phyloP scores from a whole-genome alignment of 164 flowering plant species.

The Aristolochia fimbriata region DNA sequence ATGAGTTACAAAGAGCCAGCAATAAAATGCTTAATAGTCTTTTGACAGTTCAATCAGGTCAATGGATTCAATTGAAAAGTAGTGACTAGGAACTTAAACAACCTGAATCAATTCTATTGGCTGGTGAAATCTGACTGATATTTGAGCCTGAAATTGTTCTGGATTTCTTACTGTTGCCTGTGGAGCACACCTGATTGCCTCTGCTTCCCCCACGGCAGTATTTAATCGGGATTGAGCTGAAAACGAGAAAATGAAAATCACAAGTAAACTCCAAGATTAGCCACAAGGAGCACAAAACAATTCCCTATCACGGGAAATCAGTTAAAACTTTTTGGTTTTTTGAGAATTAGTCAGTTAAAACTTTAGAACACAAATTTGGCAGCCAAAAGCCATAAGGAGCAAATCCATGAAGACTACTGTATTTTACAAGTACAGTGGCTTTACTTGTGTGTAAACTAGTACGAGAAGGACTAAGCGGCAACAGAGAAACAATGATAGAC shows the following conservation, averaged over 20 bases:
- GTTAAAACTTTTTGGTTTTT: too few relatives aligned
- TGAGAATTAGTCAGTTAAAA: too few relatives aligned
- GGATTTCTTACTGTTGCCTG: slow-evolving; percentile 24
- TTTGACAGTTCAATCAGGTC: background rate
- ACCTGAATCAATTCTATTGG: background rate
- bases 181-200: slow-evolving; percentile 21
- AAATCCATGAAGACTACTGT: background rate
- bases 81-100: background rate
- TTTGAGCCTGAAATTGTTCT: background rate
- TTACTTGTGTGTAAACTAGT: too few relatives aligned
- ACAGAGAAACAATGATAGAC: too few relatives aligned
- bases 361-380: background rate
- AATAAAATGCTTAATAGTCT: background rate
- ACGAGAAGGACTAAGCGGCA: too few relatives aligned
- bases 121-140: background rate
- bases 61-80: background rate
- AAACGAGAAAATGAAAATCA: background rate
- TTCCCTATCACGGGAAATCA: too few relatives aligned
- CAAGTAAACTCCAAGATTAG: background rate
- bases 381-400: background rate
- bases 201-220: slow-evolving; percentile 26
- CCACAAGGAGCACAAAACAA: background rate
- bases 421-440: background rate
- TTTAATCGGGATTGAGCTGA: slow-evolving; percentile 37
- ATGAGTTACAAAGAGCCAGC: background rate